Conservation (phyloP, 2,329 filamentous ascomycete species). For the Colletotrichum tanaceti region DNA sequence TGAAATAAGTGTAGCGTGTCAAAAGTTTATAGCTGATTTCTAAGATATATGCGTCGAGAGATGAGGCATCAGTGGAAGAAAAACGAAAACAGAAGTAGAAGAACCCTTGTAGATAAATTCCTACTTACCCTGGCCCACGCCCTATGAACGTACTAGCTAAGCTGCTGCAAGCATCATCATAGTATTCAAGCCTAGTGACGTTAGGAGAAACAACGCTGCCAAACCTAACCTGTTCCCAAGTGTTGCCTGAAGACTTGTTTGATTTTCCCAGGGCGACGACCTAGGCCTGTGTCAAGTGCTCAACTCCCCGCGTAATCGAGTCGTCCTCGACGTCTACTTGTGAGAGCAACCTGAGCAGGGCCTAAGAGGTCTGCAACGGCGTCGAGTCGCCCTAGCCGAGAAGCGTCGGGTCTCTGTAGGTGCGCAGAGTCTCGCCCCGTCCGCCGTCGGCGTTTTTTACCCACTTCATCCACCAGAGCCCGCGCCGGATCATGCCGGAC, state of each 20-base stretch:
- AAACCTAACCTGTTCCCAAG: background rate
- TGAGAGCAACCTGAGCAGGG: background rate
- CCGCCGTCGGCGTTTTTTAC: background rate
- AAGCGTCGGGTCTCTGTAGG: background rate
- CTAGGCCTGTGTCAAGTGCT: too few species aligned
- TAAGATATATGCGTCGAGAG: too few species aligned
- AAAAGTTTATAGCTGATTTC: too few species aligned
- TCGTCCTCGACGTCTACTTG: background rate
- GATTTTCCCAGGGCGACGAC: too few species aligned
- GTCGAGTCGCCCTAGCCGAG: background rate
- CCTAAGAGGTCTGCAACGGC: background rate
- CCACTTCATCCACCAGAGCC: background rate
- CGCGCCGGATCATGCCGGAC: background rate
- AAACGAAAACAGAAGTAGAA: too few species aligned
- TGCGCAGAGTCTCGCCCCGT: background rate
- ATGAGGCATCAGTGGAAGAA: too few species aligned
- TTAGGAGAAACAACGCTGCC: background rate
- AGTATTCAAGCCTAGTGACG: too few species aligned
- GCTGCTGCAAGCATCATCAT: too few species aligned
- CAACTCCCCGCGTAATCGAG: background rate
- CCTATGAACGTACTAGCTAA: too few species aligned
- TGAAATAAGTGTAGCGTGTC: too few species aligned
- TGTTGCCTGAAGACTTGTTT: background rate
- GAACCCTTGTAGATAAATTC: too few species aligned
- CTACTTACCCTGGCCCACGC: too few species aligned